A percentile compares a stretch with the other conserved stretches of the same genome.
Evolutionary conservation across 2,329 filamentous ascomycete genomes (phyloP).

Genomic region (Fusarium transvaalense): DNA sequence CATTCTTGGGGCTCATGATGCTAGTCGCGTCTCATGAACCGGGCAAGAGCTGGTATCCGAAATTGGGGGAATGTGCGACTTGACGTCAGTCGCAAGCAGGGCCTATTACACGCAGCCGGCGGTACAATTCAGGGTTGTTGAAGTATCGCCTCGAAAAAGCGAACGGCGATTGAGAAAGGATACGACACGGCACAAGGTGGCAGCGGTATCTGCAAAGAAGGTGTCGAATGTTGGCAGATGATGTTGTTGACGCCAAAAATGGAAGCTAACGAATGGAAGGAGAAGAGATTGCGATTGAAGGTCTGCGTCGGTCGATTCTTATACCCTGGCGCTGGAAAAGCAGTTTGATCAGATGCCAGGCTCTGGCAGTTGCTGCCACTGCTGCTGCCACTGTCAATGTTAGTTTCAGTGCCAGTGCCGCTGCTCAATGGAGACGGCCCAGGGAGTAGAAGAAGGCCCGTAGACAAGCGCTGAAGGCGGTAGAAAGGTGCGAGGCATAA

Average conservation of each 20-base stretch:
- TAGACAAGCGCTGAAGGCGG: slow-evolving; percentile 16
- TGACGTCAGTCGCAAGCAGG: slow-evolving; percentile 14
- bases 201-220: slow-evolving; percentile 3
- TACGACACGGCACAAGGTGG: slow-evolving; percentile 14
- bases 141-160: slow-evolving; percentile 2
- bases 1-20: slow-evolving; percentile 33
- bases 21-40: slow-evolving; percentile 8
- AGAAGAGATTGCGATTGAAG: slow-evolving; percentile 33
- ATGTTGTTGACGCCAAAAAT: slow-evolving; percentile 3
- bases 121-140: slow-evolving; percentile 8
- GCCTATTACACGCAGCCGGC: slow-evolving; percentile 19
- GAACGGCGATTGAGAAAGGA: slow-evolving; percentile 4
- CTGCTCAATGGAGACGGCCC: slow-evolving; percentile 26
- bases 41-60: background rate
- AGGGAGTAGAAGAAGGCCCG: slow-evolving; percentile 26
- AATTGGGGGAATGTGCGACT: slow-evolving; percentile 11
- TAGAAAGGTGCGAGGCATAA: slow-evolving; percentile 20
- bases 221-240: background rate
- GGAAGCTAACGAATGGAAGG: slow-evolving; percentile 28
- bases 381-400: background rate
- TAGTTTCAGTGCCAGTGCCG: slow-evolving; percentile 5
- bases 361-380: background rate
- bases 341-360: slow-evolving; percentile 8
- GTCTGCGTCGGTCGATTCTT: slow-evolving; percentile 43
- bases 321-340: slow-evolving; percentile 34